A percentile compares a stretch with the other conserved stretches of the same genome.
These are phyloP conservation scores for Fraxinus sp. DNA, from an alignment of 305 asterid species.

Conservation along the genomic window DNA sequence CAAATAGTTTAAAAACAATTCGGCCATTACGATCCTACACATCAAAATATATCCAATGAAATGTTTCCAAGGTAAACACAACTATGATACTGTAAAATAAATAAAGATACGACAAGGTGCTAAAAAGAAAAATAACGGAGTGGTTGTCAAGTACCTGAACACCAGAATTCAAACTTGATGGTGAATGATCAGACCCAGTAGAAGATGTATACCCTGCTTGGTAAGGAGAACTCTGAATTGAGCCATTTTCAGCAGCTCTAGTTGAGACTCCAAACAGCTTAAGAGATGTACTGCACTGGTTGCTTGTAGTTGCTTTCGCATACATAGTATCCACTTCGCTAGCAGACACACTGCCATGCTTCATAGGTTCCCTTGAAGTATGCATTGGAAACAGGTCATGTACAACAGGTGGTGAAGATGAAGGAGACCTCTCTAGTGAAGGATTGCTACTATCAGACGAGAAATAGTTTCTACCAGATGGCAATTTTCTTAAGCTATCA, in stretches of 20 bases:
- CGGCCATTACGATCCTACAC: conserved; percentile 78
- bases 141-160: conserved; percentile 48
- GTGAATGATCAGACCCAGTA: conserved; percentile 77
- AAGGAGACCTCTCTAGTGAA: conserved; percentile 56
- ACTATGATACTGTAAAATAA: neutral
- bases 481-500: conserved; percentile 38
- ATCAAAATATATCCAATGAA: neutral
- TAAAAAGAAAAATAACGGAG: neutral
- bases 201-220: conserved; percentile 68
- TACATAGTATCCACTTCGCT: conserved; percentile 37
- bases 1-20: conserved; percentile 76
- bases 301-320: conserved; percentile 34
- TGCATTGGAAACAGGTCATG: conserved; percentile 66
- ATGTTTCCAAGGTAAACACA: neutral
- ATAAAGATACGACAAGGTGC: neutral
- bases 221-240: conserved; percentile 57
- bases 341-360: conserved; percentile 39
- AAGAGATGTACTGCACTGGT: conserved; percentile 56
- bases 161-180: conserved; percentile 64
- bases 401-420: conserved; percentile 66
- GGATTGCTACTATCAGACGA: conserved; percentile 80
- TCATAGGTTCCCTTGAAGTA: conserved; percentile 42
- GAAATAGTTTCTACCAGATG: conserved; percentile 46
- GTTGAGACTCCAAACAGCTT: conserved; percentile 64
- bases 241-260: conserved; percentile 42